phyloP scores from a whole-genome alignment of 176 grass and related monocot species.

The Melocanna baccifera region DNA sequence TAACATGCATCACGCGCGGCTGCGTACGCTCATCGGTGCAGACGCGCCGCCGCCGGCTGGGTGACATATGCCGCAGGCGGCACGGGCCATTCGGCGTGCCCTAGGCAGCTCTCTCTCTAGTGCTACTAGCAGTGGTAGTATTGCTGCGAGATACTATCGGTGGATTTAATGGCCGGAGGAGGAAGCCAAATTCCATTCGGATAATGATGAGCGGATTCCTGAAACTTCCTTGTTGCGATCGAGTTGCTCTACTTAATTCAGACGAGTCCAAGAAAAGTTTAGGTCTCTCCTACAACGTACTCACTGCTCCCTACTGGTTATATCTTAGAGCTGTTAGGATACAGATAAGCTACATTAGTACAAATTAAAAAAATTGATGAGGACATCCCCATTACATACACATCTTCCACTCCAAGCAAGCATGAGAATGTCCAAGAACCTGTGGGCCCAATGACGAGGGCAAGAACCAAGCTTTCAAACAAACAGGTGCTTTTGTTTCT shows the following conservation, averaged over 20 bases:
- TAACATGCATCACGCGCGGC: neutral
- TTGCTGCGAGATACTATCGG: neutral
- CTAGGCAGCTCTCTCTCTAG: neutral
- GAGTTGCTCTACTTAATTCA: neutral
- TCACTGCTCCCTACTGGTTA: too few species aligned
- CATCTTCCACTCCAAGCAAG: too few species aligned
- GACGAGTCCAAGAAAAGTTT: neutral
- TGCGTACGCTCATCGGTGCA: neutral
- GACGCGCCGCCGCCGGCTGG: neutral
- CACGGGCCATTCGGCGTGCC: neutral
- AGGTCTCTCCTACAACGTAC: neutral
- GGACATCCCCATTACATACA: too few species aligned
- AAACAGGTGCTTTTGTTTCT: too few species aligned
- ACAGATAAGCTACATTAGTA: too few species aligned
- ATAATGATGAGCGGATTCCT: neutral
- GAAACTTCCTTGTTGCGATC: neutral
- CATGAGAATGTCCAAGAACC: too few species aligned
- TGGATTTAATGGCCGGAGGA: neutral
- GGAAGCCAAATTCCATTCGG: neutral
- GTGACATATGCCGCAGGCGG: neutral
- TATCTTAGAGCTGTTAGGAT: too few species aligned
- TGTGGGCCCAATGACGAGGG: too few species aligned
- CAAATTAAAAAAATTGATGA: too few species aligned
- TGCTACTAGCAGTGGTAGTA: neutral
- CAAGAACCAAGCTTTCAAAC: too few species aligned